Evolutionary conservation across 164 flowering plant genomes (phyloP), one percentile per base, ranked within the genome.

Genomic region (Malania oleifera): DNA sequence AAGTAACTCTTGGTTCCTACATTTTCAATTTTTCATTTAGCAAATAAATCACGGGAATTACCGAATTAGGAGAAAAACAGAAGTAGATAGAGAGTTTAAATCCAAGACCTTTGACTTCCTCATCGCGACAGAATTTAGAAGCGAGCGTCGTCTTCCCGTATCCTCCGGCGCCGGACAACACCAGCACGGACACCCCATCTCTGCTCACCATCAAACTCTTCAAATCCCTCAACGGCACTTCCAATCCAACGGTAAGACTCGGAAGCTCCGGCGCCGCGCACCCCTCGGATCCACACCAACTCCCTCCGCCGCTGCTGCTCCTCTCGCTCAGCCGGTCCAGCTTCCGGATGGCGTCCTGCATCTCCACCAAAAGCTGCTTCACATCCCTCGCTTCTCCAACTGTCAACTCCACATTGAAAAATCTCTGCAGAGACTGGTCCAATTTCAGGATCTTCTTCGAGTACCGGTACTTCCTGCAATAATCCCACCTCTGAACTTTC

Each of bases 101-200:
- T n/a, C n/a, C n/a, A n/a, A n/a, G n/a, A 43, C 46, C 46, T 43
- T 43, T 43, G 46, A 43, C 5, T 5, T 43, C 46, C 46, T 18
- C 5, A 4, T 43, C 46, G 3, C 46, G 20, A 43, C 46, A 43
- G 7, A 43, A 22, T 5, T 17, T 18, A 10, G 46, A 17, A n/a
- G 46, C 46, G 22, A 43, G 46, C 5, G 46, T 43, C 5, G 46
- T 6, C 46, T 43, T 43, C 22, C 46, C 46, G 46, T 7, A 6
- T 0, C 46, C 46, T 17, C 8, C 22, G 5, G 20, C 22, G 1
- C 46, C 46, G 7, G 46, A 43, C 46, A 43, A 4, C 20, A 43
- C 46, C 22, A 43, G 46, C 46, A 43, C 46, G 22, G 46, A 43
- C 22, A 43, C 46, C 18, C 46, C 46, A 43, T 43, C 46, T 10